A percentile compares a stretch with the other conserved stretches of the same genome.
These are phyloP conservation scores for Erodium trifolium DNA, from an alignment of 441 rosid genomes.

Conservation along the genomic window DNA sequence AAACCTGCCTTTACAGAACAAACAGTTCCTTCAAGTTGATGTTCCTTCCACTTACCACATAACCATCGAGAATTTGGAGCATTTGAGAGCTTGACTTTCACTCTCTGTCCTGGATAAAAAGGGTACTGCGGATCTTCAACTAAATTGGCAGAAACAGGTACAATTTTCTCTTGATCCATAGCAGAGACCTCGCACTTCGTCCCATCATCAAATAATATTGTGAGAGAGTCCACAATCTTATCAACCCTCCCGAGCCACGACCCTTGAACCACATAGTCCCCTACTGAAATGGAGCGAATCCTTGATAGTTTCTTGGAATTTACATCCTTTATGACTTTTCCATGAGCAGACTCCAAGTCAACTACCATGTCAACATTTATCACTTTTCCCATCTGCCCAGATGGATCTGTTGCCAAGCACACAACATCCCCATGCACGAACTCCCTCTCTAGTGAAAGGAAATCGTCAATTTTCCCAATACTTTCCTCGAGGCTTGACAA, in stretches of 20 bases:
- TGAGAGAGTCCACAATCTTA: slow-evolving; percentile 55
- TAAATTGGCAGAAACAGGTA: slow-evolving; percentile 47
- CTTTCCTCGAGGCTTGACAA: slow-evolving; percentile 74
- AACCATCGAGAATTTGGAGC: slow-evolving; percentile 62
- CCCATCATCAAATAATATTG: slow-evolving; percentile 65
- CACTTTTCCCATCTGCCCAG: slow-evolving; percentile 81
- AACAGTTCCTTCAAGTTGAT: slow-evolving; percentile 60
- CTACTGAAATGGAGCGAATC: slow-evolving; percentile 54
- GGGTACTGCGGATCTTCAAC: slow-evolving; percentile 63
- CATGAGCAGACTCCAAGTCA: slow-evolving; percentile 55
- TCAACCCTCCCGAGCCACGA: slow-evolving; percentile 78
- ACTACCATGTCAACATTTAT: slow-evolving; percentile 43
- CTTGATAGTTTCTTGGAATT: slow-evolving; percentile 50
- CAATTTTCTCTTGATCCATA: slow-evolving; percentile 45
- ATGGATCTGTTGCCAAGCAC: slow-evolving; percentile 45
- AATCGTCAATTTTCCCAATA: slow-evolving; percentile 77
- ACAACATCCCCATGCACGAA: slow-evolving; percentile 66
- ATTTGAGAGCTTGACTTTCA: slow-evolving; percentile 42
- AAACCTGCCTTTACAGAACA: slow-evolving; percentile 52
- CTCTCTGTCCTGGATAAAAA: slow-evolving; percentile 85
- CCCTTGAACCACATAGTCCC: slow-evolving; percentile 68
- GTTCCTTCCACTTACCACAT: slow-evolving; percentile 57
- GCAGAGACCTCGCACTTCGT: slow-evolving; percentile 53
- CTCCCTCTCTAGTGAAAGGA: slow-evolving; percentile 75
- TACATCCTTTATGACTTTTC: slow-evolving; percentile 47